phyloP scores from a whole-genome alignment of 495 filamentous ascomycete genomes.

The Penicillium odoratum region DNA sequence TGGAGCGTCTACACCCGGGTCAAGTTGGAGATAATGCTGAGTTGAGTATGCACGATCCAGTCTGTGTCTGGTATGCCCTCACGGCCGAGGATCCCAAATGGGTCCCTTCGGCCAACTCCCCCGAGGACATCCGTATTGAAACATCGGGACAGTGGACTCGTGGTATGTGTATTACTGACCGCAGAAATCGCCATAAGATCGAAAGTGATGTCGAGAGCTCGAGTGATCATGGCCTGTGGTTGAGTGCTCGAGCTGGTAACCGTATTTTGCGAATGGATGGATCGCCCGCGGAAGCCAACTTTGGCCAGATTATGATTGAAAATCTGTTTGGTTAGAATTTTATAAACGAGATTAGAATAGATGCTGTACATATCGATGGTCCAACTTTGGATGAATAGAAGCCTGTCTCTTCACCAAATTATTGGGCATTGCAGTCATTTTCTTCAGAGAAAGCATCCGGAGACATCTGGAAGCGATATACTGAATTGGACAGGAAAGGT shows the following conservation, averaged over 20 bases:
- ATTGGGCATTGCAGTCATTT: not conserved
- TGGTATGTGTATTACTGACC: constrained; percentile 85
- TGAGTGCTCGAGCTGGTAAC: constrained; percentile 70
- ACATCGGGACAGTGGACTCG: constrained; percentile 90
- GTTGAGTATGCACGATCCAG: constrained; percentile 82
- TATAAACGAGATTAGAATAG: not conserved
- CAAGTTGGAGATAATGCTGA: constrained; percentile 53
- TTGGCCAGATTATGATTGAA: constrained; percentile 45
- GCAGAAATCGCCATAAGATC: constrained; percentile 59
- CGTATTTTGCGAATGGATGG: constrained; percentile 66
- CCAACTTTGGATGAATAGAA: not conserved
- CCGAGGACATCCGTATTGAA: constrained; percentile 81
- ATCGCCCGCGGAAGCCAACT: constrained; percentile 43
- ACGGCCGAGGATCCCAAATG: constrained; percentile 47
- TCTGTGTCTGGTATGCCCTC: constrained; percentile 85
- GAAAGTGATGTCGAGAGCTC: constrained; percentile 57
- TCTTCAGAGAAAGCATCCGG: not conserved
- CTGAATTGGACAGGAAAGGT: not conserved
- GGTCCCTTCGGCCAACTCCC: constrained; percentile 41
- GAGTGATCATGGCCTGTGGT: constrained; percentile 73
- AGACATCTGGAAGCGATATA: not conserved
- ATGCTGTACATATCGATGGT: not conserved
- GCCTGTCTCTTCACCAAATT: not conserved
- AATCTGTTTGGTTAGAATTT: constrained; percentile 37
- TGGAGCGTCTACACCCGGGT: constrained; percentile 58